Percentiles rank a stretch among this genome's conserved stretches.
Evolutionary conservation across 805 yeast genomes (phyloP).

Genomic region (Candida manassasensis): DNA sequence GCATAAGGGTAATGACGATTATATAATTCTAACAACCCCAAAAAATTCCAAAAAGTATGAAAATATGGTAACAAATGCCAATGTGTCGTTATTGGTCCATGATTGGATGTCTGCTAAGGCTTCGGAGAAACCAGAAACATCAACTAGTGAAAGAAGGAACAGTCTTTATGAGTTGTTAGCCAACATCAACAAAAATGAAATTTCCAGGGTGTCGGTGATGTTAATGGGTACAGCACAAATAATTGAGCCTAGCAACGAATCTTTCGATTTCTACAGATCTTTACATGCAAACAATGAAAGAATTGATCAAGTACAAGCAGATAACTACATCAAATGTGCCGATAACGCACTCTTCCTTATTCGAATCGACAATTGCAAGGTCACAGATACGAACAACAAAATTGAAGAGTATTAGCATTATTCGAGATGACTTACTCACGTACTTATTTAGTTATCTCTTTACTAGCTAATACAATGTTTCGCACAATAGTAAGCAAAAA

Average conservation of each 20-base stretch:
- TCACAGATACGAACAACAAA: conserved; percentile 74
- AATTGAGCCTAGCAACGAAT: conserved; percentile 29
- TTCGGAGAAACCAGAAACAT: conserved; percentile 10
- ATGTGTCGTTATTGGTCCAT: conserved; percentile 79
- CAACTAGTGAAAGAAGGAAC: conserved; percentile 16
- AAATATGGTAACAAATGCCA: conserved; percentile 66
- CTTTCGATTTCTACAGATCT: conserved; percentile 54
- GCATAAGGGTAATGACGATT: conserved; percentile 37
- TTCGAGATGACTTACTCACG: neutral
- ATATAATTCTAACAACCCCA: conserved; percentile 69
- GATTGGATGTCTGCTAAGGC: conserved; percentile 76
- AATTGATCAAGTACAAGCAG: conserved; percentile 64
- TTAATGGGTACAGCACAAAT: conserved; percentile 67
- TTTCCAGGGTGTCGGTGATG: conserved; percentile 79
- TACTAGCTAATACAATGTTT: too few relatives aligned
- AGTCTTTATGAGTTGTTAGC: conserved; percentile 53
- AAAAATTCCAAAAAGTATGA: conserved; percentile 67
- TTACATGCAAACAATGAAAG: conserved; percentile 60
- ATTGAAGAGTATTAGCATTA: conserved; percentile 27
- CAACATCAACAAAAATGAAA: conserved; percentile 72
- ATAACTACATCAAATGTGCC: conserved; percentile 43
- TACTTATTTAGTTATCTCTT: too few relatives aligned
- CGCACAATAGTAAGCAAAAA: conserved; percentile 6
- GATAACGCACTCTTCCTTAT: conserved; percentile 65
- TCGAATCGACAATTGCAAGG: conserved; percentile 61